Conservation (phyloP, 768 basidiomycete genomes). For the Mycena latifolia region DNA sequence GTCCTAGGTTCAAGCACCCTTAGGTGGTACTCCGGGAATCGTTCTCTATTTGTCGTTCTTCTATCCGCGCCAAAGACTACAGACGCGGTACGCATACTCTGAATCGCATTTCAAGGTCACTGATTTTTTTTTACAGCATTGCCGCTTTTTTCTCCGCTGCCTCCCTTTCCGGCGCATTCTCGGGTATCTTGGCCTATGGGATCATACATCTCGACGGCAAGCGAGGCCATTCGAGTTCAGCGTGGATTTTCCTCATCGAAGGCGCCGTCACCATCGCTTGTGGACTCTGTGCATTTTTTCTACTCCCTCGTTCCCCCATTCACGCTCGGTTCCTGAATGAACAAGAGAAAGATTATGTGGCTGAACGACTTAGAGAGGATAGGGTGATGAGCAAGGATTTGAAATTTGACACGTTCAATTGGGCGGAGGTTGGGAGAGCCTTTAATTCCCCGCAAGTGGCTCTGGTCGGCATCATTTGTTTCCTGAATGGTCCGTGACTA, state of each 20-base stretch:
- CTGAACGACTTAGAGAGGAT: not conserved
- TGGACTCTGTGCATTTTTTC: too few species aligned
- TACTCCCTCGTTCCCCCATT: too few species aligned
- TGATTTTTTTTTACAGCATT: conserved; percentile 43
- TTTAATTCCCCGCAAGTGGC: conserved; percentile 66
- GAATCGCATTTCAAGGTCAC: too few species aligned
- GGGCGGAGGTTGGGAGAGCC: conserved; percentile 64
- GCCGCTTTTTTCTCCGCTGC: conserved; percentile 63
- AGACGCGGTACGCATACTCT: not conserved
- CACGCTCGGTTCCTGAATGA: not conserved
- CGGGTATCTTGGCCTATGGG: conserved; percentile 73
- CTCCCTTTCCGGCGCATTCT: conserved; percentile 74
- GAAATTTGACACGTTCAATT: conserved; percentile 54
- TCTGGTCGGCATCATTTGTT: conserved; percentile 61
- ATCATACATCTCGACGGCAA: conserved; percentile 74
- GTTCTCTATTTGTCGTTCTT: not conserved
- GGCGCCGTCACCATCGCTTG: too few species aligned
- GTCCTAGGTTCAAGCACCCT: not conserved
- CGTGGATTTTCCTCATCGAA: conserved; percentile 64
- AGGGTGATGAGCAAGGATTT: not conserved
- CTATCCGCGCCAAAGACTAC: not conserved
- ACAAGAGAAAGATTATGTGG: not conserved
- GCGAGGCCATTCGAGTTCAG: conserved; percentile 67
- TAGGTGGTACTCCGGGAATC: not conserved
- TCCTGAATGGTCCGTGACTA: conserved; percentile 46